These are phyloP conservation scores for Cadophora malorum DNA, from an alignment of 2,329 filamentous ascomycete genomes.

Conservation along the genomic window DNA sequence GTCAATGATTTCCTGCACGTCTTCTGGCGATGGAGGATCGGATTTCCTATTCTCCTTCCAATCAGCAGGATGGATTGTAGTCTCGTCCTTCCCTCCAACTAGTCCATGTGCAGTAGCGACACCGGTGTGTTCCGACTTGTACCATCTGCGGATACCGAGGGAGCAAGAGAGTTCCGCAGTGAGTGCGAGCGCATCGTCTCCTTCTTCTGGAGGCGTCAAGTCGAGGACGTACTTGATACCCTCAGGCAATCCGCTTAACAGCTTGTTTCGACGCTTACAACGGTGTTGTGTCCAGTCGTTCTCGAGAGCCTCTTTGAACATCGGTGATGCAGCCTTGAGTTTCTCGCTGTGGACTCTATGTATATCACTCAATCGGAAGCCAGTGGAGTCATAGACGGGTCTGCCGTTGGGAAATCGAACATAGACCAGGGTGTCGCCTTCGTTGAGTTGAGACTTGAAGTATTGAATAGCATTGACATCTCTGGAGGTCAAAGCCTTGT, in stretches of 20 bases:
- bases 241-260: constrained; percentile 42
- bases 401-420: constrained; percentile 47
- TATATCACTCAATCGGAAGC: constrained; percentile 44
- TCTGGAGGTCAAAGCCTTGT: constrained; percentile 19
- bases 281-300: constrained; percentile 51
- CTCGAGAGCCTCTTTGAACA: constrained; percentile 54
- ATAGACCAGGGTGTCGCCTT: constrained; percentile 54
- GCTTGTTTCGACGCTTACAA: constrained; percentile 47
- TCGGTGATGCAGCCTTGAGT: constrained; percentile 54
- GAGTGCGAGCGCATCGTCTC: constrained; percentile 66
- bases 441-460: constrained; percentile 30
- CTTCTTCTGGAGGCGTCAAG: constrained; percentile 65
- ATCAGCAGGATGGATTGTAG: constrained; percentile 7
- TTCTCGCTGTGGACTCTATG: constrained; percentile 55
- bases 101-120: constrained; percentile 49
- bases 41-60: not conserved
- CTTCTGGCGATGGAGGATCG: not conserved
- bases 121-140: constrained; percentile 46
- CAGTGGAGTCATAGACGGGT: constrained; percentile 36
- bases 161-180: constrained; percentile 65
- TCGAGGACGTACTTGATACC: constrained; percentile 66
- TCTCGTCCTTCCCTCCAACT: constrained; percentile 57
- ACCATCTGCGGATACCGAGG: constrained; percentile 61
- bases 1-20: not conserved
- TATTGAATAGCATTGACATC: constrained; percentile 34